Percentiles rank a stretch among this genome's conserved stretches.
These are phyloP conservation scores for Hibiscus trionum DNA, from an alignment of 345 rosid genomes.

Conservation along the genomic window DNA sequence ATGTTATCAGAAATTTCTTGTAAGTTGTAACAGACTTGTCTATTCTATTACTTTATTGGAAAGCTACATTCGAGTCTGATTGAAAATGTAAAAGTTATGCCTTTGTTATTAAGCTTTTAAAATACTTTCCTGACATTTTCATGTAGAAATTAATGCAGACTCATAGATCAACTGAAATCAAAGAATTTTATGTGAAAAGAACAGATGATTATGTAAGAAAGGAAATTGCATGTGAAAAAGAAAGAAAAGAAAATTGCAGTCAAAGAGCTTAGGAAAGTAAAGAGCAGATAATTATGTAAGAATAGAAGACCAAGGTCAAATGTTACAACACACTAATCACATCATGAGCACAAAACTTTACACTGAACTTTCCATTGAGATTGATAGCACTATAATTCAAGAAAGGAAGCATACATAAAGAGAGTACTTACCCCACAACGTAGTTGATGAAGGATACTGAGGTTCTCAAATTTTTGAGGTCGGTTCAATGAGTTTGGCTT, in stretches of 20 bases:
- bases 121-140: neutral
- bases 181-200: neutral
- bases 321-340: neutral
- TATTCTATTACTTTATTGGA: neutral
- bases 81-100: neutral
- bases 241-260: neutral
- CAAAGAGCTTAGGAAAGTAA: neutral
- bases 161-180: neutral
- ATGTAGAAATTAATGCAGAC: neutral
- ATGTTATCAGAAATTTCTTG: neutral
- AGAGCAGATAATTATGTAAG: neutral
- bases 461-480: constrained; percentile 85
- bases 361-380: neutral
- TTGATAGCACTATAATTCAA: neutral
- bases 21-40: neutral
- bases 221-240: neutral
- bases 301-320: neutral
- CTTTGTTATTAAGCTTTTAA: neutral
- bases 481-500: constrained; percentile 89
- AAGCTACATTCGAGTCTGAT: neutral
- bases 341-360: neutral
- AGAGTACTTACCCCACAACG: constrained; percentile 86
- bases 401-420: neutral
- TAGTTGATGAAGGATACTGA: constrained; percentile 76
- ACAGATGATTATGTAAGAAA: too few relatives aligned